A percentile compares a stretch with the other conserved stretches of the same genome.
Conservation (phyloP, 345 rosid species). For the Physaria fendleri region DNA sequence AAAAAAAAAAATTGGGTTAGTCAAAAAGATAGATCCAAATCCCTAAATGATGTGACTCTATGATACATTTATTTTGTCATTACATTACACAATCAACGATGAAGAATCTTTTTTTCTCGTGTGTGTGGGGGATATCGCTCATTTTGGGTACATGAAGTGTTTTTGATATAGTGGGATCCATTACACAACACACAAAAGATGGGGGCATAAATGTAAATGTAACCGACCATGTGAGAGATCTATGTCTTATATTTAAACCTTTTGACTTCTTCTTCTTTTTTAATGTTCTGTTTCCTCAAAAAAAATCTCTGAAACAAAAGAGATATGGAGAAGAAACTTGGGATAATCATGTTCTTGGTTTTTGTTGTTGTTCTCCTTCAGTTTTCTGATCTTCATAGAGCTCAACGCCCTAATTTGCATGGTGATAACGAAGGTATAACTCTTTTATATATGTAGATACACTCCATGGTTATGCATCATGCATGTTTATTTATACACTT, state of each 20-base stretch:
- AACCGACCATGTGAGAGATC: conserved; percentile 18
- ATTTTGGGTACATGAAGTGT: not conserved
- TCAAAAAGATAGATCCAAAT: conserved; percentile 17
- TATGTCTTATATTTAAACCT: conserved; percentile 10
- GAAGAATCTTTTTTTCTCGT: conserved; percentile 16
- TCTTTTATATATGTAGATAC: too few relatives aligned
- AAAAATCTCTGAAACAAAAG: conserved; percentile 3
- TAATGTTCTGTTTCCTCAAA: not conserved
- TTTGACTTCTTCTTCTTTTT: conserved; percentile 17
- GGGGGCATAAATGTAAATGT: conserved; percentile 16
- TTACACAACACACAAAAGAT: conserved; percentile 1
- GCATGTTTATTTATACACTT: conserved; percentile 1
- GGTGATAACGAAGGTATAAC: too few relatives aligned
- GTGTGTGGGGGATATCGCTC: conserved; percentile 14
- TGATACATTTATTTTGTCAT: conserved; percentile 10
- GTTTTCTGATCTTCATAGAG: too few relatives aligned
- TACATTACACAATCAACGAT: conserved; percentile 23
- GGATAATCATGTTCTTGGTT: too few relatives aligned
- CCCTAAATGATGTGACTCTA: conserved; percentile 10
- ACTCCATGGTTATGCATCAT: too few relatives aligned
- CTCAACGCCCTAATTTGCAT: too few relatives aligned
- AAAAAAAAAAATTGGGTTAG: not conserved
- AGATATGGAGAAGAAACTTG: conserved; percentile 19
- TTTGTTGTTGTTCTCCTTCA: too few relatives aligned
- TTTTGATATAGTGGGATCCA: conserved; percentile 3